These are phyloP conservation scores for Podila minutissima DNA, from an alignment of 192 early-diverging fungal species.

Conservation along the genomic window DNA sequence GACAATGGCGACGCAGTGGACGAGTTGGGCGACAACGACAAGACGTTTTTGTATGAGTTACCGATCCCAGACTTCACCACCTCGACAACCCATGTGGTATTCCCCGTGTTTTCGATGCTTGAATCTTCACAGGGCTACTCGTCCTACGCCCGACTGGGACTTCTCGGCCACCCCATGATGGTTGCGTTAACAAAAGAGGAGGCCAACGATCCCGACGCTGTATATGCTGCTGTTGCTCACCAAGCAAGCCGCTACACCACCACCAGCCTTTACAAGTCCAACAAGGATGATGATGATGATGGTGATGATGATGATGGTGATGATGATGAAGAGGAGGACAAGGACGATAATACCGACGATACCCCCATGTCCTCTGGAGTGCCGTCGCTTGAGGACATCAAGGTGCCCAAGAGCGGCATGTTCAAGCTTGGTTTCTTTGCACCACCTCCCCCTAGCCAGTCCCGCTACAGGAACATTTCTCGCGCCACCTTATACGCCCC, in stretches of 20 bases:
- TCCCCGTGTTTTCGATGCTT: constrained; percentile 23
- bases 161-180: constrained; percentile 58
- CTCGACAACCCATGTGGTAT: constrained; percentile 33
- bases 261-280: constrained; percentile 45
- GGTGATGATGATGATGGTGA: constrained; percentile 6
- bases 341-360: constrained; percentile 3
- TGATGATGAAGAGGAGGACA: constrained; percentile 19
- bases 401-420: constrained; percentile 13
- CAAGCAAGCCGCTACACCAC: constrained; percentile 57
- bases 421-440: constrained; percentile 20
- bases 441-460: constrained; percentile 9
- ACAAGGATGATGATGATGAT: neutral
- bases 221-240: constrained; percentile 49
- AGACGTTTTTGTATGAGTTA: constrained; percentile 37
- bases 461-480: constrained; percentile 10
- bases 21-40: constrained; percentile 28
- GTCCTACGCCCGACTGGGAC: constrained; percentile 1
- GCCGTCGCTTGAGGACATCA: too few relatives aligned
- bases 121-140: constrained; percentile 9
- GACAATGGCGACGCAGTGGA: constrained; percentile 58
- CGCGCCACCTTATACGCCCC: constrained; percentile 30
- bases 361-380: constrained; percentile 2
- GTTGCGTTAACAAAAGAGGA: constrained; percentile 54
- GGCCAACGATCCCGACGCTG: constrained; percentile 29
- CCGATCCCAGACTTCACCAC: constrained; percentile 38